phyloP scores from a whole-genome alignment of 805 yeast species.

The Pichia eremophila region DNA sequence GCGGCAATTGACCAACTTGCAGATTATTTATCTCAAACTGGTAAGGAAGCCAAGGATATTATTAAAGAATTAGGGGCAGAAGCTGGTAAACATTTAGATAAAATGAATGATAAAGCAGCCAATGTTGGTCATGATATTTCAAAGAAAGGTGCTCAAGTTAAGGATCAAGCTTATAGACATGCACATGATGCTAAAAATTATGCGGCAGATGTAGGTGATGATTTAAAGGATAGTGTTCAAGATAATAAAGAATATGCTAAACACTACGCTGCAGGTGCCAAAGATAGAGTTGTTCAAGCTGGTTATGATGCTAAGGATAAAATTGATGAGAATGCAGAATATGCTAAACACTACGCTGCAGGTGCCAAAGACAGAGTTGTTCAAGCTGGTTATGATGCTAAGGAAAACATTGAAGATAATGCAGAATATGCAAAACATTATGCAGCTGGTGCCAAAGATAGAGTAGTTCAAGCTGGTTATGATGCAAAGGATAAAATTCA shows the following conservation, averaged over 20 bases:
- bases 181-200: neutral
- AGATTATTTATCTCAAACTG: conserved; percentile 3
- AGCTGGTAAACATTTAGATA: neutral
- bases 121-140: neutral
- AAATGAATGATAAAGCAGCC: neutral
- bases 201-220: conserved; percentile 1
- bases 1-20: conserved; percentile 14
- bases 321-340: neutral
- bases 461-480: neutral
- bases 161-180: neutral
- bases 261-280: neutral
- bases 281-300: conserved; percentile 3
- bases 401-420: conserved; percentile 1
- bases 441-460: neutral
- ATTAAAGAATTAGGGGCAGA: neutral
- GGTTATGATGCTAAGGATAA: conserved; percentile 13
- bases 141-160: neutral
- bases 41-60: neutral
- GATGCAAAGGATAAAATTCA: neutral
- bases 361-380: neutral
- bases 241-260: conserved; percentile 6
- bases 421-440: neutral
- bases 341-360: neutral
- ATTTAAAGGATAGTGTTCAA: neutral
- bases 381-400: conserved; percentile 3